Conservation (phyloP, 176 grass and related monocot species). For the Dendrocalamus sinicus region DNA sequence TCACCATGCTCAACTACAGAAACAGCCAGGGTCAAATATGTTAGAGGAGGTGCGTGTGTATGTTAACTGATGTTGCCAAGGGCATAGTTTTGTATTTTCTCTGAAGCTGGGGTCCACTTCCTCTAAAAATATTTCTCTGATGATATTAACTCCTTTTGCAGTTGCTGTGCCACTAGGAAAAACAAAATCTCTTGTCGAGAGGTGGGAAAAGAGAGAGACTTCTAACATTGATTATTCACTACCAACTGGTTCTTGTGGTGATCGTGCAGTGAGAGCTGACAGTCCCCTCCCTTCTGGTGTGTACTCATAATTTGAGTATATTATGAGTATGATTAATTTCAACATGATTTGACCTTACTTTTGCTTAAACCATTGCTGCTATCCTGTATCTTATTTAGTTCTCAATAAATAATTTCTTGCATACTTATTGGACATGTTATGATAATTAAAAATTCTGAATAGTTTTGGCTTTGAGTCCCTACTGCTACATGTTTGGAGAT, state of each 20-base stretch:
- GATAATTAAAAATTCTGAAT: slow-evolving; percentile 23
- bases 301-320: slow-evolving; percentile 15
- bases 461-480: neutral
- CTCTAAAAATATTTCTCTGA: slow-evolving; percentile 40
- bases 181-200: slow-evolving; percentile 86
- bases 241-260: slow-evolving; percentile 44
- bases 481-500: slow-evolving; percentile 25
- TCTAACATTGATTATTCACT: slow-evolving; percentile 50
- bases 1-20: slow-evolving; percentile 69
- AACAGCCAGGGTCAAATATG: slow-evolving; percentile 72
- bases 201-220: slow-evolving; percentile 90
- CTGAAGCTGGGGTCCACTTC: slow-evolving; percentile 20
- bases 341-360: neutral
- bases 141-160: slow-evolving; percentile 54
- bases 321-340: slow-evolving; percentile 30
- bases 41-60: slow-evolving; percentile 78
- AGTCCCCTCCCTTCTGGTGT: slow-evolving; percentile 43
- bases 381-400: slow-evolving; percentile 15
- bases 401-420: neutral
- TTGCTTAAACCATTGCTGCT: slow-evolving; percentile 7
- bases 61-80: slow-evolving; percentile 34
- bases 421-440: slow-evolving; percentile 18
- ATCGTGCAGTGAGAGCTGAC: slow-evolving; percentile 44
- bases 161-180: slow-evolving; percentile 89
- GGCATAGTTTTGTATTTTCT: slow-evolving; percentile 11